Base-by-base conservation (phyloP, 805 yeast genomes). In the Candida maris region DNA sequence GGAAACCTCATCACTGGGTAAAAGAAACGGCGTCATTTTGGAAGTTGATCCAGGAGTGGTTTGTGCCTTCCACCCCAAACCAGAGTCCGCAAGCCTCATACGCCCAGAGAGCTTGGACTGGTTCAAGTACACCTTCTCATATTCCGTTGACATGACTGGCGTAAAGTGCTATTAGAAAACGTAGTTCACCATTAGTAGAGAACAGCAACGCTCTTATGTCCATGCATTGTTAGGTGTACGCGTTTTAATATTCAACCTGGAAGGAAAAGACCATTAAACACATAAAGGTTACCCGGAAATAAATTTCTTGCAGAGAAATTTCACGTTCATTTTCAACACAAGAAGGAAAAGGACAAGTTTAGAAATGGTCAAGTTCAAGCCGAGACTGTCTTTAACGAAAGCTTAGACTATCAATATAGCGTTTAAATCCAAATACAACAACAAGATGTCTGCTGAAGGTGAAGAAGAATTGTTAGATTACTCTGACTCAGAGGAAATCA, bases 381-480 rank as follows among this genome's bases (percentile, higher is more conserved):
- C 24, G 12, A 21, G 10, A 21, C 24, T 21, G 8, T 21, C 12
- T 21, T n/a, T n/a, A n/a, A n/a, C n/a, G n/a, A n/a, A n/a, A n/a
- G n/a, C n/a, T n/a, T n/a, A n/a, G n/a, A n/a, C n/a, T n/a, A n/a
- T n/a, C n/a, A n/a, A n/a, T n/a, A n/a, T n/a, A n/a, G n/a, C n/a
- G n/a, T n/a, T n/a, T n/a, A n/a, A n/a, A n/a, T n/a, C n/a, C n/a
- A n/a, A n/a, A n/a, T n/a, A n/a, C n/a, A n/a, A n/a, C n/a, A n/a
- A n/a, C 37, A 47, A 14, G 7, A 85, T 86, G 95, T 86, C 96
- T 39, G 85, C 85, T 82, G 94, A 85, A 76, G 94, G 93, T 60
- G 97, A 91, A 84, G 98, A 93, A 85, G 98, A 93, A 77, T 79
- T 93, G 64, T 81, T 93, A 70, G 98, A 93, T 66, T 93, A 93